Evolutionary conservation across 1,139 yeast species (phyloP).

Genomic region (Suhomyces bokatorum): DNA sequence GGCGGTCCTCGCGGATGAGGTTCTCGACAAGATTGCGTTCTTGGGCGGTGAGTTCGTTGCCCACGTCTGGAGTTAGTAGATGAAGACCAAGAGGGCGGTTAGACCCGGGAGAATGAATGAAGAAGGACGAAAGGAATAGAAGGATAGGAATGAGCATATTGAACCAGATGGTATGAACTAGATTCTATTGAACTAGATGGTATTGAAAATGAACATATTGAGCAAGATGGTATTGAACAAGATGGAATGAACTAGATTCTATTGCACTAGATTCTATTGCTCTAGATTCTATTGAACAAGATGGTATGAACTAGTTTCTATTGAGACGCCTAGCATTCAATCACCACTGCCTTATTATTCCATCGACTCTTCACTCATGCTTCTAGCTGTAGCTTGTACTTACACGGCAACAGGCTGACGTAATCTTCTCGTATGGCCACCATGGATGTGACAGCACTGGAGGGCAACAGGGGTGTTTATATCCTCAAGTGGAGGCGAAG

Average conservation of each 20-base stretch:
- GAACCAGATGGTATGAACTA: too few species aligned
- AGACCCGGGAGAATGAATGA: not conserved
- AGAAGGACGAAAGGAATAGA: not conserved
- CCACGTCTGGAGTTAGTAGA: constrained; percentile 4
- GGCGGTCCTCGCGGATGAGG: constrained; percentile 22
- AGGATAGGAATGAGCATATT: not conserved
- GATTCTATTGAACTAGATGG: too few species aligned
- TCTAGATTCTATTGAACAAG: too few species aligned
- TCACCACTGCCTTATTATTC: too few species aligned
- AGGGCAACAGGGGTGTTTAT: not conserved
- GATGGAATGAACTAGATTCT: too few species aligned
- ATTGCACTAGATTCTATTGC: too few species aligned
- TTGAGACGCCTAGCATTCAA: too few species aligned
- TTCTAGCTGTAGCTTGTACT: not conserved
- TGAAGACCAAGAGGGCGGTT: not conserved
- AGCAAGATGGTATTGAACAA: too few species aligned
- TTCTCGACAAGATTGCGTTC: constrained; percentile 39
- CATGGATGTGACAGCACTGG: not conserved
- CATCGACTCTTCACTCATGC: too few species aligned
- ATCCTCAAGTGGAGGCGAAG: not conserved
- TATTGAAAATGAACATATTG: too few species aligned
- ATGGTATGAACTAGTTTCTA: too few species aligned
- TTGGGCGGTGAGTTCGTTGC: constrained; percentile 23
- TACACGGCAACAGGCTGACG: constrained; percentile 3
- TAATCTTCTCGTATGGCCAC: constrained; percentile 5